Evolutionary conservation across 805 yeast genomes (phyloP), one percentile per base, ranked within the genome.

Genomic region (Candida quercuum): DNA sequence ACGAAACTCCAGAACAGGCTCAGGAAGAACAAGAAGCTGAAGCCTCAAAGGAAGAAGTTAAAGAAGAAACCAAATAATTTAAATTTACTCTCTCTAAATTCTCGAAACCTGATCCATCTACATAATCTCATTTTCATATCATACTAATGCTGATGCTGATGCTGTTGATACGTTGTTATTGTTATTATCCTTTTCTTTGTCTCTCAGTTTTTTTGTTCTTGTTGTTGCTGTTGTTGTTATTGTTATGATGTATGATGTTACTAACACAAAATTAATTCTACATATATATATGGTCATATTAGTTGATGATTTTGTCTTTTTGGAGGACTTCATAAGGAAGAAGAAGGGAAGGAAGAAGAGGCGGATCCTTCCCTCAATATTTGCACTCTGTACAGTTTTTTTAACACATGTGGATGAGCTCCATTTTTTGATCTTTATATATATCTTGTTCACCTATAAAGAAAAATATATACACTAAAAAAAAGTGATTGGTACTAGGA

Each of bases 1-100:
- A 72, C 37, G 65, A 71, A 32, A 62, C 66, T 26, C 49, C 54
- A 25, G 52, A 29, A 29, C 21, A 12, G 4, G 31, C 12, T 16
- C 16, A 61, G 20, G 25, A 52, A 42, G 40, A 43, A n/a, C n/a
- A n/a, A 35, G 19, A 43, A 36, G 17, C 38, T 11, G 41, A 33
- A 29, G 11, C 35, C 12, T 29, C 39, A 27, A 38, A 39, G 20
- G 25, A 38, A 16, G 21, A 33, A 16, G 33, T 35, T 33, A 16
- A 27, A 32, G 18, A 16, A 7, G 12, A 32, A 12, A 24, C 20
- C 31, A 34, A 25, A 10, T n/a, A n/a, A n/a, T n/a, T n/a, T n/a
- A n/a, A n/a, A n/a, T n/a, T n/a, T n/a, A n/a, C n/a, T n/a, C n/a
- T n/a, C n/a, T n/a, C n/a, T n/a, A n/a, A n/a, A n/a, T n/a, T n/a